phyloP scores from a whole-genome alignment of 192 early-diverging fungal genomes.

The Allomyces javanicus region DNA sequence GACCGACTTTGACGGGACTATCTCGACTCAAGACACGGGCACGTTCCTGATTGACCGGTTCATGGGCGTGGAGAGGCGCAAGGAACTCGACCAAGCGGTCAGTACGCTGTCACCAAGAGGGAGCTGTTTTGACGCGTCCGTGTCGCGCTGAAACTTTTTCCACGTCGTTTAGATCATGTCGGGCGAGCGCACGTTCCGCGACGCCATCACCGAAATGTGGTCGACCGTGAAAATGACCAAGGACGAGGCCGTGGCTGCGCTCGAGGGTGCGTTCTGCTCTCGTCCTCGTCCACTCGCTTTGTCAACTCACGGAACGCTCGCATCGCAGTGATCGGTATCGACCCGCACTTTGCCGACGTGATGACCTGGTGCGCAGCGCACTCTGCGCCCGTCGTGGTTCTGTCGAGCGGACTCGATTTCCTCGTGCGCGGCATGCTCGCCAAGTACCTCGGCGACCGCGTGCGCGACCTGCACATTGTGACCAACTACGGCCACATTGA shows the following conservation, averaged over 20 bases:
- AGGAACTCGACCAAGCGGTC: slow-evolving; percentile 2
- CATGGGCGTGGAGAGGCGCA: slow-evolving; percentile 13
- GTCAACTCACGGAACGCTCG: background rate
- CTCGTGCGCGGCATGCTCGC: background rate
- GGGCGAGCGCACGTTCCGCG: background rate
- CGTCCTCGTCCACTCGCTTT: background rate
- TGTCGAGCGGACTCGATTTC: background rate
- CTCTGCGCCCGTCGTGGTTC: too few relatives aligned
- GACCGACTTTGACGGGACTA: slow-evolving; percentile 5
- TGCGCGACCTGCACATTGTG: background rate
- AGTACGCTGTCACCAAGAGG: too few relatives aligned
- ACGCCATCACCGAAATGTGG: background rate
- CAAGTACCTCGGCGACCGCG: background rate
- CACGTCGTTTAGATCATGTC: background rate
- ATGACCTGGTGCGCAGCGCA: too few relatives aligned
- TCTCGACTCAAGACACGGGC: slow-evolving; percentile 20
- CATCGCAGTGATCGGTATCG: background rate
- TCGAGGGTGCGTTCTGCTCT: background rate
- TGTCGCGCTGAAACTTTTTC: background rate
- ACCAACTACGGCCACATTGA: background rate
- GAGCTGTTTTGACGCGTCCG: too few relatives aligned
- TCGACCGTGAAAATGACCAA: background rate
- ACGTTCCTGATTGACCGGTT: slow-evolving; percentile 19
- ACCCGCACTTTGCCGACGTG: background rate
- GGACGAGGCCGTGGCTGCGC: background rate